phyloP scores from a whole-genome alignment of 2,329 filamentous ascomycete species.

The Phaeoacremonium minimum region DNA sequence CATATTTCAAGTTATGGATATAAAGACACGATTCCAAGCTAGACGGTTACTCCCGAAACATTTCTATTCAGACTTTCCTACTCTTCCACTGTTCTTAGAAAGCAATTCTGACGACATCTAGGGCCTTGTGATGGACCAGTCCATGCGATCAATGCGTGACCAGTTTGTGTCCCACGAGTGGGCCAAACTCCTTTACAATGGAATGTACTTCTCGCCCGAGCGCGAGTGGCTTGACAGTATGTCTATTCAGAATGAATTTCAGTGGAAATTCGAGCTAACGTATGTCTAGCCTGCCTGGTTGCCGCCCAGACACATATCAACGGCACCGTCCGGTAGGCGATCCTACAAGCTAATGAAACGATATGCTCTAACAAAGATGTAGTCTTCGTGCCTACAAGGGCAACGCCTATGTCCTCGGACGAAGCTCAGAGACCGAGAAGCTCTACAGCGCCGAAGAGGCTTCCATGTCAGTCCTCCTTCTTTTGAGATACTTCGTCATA shows the following conservation, averaged over 20 bases:
- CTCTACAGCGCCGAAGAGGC: conserved; percentile 46
- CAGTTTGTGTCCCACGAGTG: conserved; percentile 51
- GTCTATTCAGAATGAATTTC: no score
- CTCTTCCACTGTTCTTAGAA: no score
- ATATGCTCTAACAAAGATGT: conserved; percentile 23
- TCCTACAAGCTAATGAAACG: no score
- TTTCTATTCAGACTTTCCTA: no score
- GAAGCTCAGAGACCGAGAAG: conserved; percentile 39
- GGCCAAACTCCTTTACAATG: conserved; percentile 38
- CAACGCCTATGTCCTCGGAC: conserved; percentile 38
- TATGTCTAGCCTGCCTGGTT: conserved; percentile 56
- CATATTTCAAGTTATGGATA: no score
- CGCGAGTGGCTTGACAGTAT: conserved; percentile 58
- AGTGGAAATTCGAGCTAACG: no score
- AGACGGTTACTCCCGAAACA: no score
- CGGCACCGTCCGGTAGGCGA: conserved; percentile 19
- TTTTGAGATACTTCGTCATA: no score
- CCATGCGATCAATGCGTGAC: conserved; percentile 54
- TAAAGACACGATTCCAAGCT: no score
- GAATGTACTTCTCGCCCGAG: conserved; percentile 47
- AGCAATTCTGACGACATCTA: no score
- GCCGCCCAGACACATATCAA: conserved; percentile 51
- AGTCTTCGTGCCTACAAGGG: conserved; percentile 37
- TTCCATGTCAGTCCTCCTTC: conserved; percentile 32
- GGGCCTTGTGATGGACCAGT: conserved; percentile 47